These are phyloP conservation scores for Kurtzmaniella quercitrusa DNA, from an alignment of 1,139 yeast species.

Conservation along the genomic window DNA sequence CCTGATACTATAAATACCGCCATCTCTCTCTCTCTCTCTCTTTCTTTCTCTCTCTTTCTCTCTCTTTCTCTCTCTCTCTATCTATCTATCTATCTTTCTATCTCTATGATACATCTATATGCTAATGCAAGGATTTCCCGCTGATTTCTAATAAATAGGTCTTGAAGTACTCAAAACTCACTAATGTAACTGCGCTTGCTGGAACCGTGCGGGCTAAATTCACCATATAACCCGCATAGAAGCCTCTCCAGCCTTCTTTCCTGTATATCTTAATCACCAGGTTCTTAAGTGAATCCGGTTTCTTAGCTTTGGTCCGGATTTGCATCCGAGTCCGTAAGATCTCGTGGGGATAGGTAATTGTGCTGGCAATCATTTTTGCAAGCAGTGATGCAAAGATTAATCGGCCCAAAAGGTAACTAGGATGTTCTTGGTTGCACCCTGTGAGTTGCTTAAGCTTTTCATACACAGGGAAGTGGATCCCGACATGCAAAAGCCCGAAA, in stretches of 20 bases:
- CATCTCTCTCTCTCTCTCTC: not conserved
- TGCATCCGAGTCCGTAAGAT: slow-evolving; percentile 91
- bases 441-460: slow-evolving; percentile 66
- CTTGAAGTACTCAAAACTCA: slow-evolving; percentile 87
- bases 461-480: slow-evolving; percentile 95
- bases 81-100: not conserved
- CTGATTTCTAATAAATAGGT: slow-evolving; percentile 46
- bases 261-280: slow-evolving; percentile 45
- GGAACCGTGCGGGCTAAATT: slow-evolving; percentile 91
- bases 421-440: slow-evolving; percentile 15
- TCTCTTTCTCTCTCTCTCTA: not conserved
- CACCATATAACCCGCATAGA: slow-evolving; percentile 85
- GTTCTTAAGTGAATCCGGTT: slow-evolving; percentile 16
- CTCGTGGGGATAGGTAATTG: slow-evolving; percentile 94
- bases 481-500: slow-evolving; percentile 89
- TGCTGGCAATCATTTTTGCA: slow-evolving; percentile 86
- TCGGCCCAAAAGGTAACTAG: slow-evolving; percentile 37
- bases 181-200: slow-evolving; percentile 88
- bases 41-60: not conserved
- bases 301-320: slow-evolving; percentile 26
- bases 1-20: not conserved
- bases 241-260: slow-evolving; percentile 77
- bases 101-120: slow-evolving; percentile 2
- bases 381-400: slow-evolving; percentile 67
- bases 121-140: slow-evolving; percentile 16